phyloP scores from a whole-genome alignment of 805 yeast species.

The Teunomyces cretensis region DNA sequence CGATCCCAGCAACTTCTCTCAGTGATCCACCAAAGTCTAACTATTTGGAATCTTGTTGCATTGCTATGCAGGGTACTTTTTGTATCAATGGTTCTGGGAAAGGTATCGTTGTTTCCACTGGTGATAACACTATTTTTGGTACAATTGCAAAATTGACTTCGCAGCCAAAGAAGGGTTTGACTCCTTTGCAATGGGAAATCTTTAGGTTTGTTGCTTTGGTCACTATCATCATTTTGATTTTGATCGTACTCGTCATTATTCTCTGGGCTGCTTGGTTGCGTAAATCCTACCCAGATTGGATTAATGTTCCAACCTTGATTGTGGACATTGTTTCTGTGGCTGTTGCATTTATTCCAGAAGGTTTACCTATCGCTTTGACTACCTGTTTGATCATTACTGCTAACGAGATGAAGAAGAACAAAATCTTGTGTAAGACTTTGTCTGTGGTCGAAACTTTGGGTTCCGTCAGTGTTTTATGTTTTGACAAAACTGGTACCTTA shows the following conservation, averaged over 20 bases:
- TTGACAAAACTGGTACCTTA: conserved; percentile 47
- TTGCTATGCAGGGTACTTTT: conserved; percentile 48
- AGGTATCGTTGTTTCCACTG: conserved; percentile 45
- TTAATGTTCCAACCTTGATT: conserved; percentile 38
- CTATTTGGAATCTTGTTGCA: conserved; percentile 42
- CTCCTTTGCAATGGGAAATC: conserved; percentile 45
- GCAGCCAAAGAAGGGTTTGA: conserved; percentile 35
- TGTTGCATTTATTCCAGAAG: conserved; percentile 53
- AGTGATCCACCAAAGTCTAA: conserved; percentile 31
- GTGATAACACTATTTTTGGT: conserved; percentile 47
- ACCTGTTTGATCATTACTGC: conserved; percentile 51
- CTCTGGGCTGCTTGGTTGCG: conserved; percentile 48
- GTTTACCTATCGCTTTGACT: conserved; percentile 51
- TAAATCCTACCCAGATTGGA: conserved; percentile 39
- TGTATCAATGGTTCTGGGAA: conserved; percentile 44
- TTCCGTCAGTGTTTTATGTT: conserved; percentile 47
- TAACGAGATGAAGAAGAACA: conserved; percentile 41
- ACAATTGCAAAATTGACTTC: conserved; percentile 43
- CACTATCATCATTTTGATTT: conserved; percentile 17
- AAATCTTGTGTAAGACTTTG: conserved; percentile 46
- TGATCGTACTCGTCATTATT: conserved; percentile 31
- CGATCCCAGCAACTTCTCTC: conserved; percentile 29
- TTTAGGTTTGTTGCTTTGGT: conserved; percentile 32
- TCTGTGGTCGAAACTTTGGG: conserved; percentile 58
- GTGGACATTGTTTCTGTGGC: conserved; percentile 46